These are phyloP conservation scores for Russula emetica DNA, from an alignment of 768 basidiomycete genomes.

Conservation along the genomic window DNA sequence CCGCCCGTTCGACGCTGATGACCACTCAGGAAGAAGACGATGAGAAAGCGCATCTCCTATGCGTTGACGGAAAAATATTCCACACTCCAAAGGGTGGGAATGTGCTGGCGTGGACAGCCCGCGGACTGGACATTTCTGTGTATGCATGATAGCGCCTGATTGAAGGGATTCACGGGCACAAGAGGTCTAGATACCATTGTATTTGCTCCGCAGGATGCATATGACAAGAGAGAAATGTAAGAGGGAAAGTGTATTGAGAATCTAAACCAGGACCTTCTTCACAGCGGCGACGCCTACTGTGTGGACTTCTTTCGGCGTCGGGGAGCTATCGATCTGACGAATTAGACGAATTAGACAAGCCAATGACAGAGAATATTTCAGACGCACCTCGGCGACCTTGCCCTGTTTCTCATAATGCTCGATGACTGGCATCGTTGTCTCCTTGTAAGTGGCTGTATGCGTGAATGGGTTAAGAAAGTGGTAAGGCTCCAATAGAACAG, in stretches of 20 bases:
- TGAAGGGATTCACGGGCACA: background rate
- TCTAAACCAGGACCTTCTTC: conserved; percentile 40
- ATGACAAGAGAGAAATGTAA: background rate
- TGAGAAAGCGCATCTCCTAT: conserved; percentile 62
- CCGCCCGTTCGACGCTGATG: background rate
- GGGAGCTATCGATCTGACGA: conserved; percentile 63
- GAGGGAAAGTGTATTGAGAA: background rate
- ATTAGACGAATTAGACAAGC: conserved; percentile 1
- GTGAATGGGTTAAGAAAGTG: background rate
- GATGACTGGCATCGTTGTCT: conserved; percentile 91
- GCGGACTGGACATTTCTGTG: conserved; percentile 42
- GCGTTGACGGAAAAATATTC: conserved; percentile 73
- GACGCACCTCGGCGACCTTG: conserved; percentile 76
- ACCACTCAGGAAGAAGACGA: conserved; percentile 53
- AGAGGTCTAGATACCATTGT: conserved; percentile 5
- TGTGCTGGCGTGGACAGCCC: conserved; percentile 37
- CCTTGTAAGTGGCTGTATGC: conserved; percentile 68
- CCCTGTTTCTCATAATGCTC: conserved; percentile 61
- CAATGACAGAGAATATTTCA: background rate
- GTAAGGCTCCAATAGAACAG: background rate
- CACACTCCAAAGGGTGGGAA: conserved; percentile 57
- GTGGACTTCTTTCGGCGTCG: conserved; percentile 70
- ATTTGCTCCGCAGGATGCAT: background rate
- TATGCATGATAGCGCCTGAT: conserved; percentile 38
- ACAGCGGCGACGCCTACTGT: conserved; percentile 53